Percentiles rank a stretch among this genome's conserved stretches.
These are phyloP conservation scores for Phallus indusiatus DNA, from an alignment of 768 basidiomycete species.

Conservation along the genomic window DNA sequence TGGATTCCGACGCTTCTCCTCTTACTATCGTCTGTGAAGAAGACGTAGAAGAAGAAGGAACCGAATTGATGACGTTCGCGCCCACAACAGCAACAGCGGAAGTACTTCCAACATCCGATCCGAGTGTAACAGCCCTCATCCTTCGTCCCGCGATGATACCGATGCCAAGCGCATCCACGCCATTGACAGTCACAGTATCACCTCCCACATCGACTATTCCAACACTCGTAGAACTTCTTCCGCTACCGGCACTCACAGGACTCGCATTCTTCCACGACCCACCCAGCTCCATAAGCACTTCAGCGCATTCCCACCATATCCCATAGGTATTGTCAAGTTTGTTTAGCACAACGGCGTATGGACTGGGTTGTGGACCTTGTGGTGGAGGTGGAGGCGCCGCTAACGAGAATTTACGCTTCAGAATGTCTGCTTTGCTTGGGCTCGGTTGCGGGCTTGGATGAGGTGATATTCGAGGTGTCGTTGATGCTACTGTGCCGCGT, in stretches of 20 bases:
- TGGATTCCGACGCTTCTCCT: too few relatives aligned
- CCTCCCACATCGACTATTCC: background rate
- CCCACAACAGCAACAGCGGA: background rate
- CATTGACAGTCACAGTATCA: slow-evolving; percentile 30
- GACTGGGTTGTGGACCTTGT: too few relatives aligned
- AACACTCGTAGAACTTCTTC: too few relatives aligned
- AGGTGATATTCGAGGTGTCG: background rate
- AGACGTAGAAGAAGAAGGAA: too few relatives aligned
- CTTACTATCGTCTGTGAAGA: too few relatives aligned
- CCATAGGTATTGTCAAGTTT: slow-evolving; percentile 34
- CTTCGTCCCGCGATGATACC: slow-evolving; percentile 11
- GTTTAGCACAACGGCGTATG: background rate
- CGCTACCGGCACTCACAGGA: too few relatives aligned
- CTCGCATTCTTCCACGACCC: slow-evolving; percentile 31
- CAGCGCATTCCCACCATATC: slow-evolving; percentile 85
- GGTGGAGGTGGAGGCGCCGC: background rate
- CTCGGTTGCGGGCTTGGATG: too few relatives aligned
- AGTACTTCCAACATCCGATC: background rate
- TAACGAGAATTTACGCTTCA: slow-evolving; percentile 4
- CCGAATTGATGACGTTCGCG: background rate
- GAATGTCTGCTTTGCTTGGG: background rate
- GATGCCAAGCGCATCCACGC: slow-evolving; percentile 34
- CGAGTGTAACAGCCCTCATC: slow-evolving; percentile 1
- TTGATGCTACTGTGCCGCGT: background rate
- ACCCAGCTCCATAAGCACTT: slow-evolving; percentile 76